A percentile compares a stretch with the other conserved stretches of the same genome.
These are phyloP conservation scores for Quercus engelmannii DNA, from an alignment of 306 rosid species.

Conservation along the genomic window DNA sequence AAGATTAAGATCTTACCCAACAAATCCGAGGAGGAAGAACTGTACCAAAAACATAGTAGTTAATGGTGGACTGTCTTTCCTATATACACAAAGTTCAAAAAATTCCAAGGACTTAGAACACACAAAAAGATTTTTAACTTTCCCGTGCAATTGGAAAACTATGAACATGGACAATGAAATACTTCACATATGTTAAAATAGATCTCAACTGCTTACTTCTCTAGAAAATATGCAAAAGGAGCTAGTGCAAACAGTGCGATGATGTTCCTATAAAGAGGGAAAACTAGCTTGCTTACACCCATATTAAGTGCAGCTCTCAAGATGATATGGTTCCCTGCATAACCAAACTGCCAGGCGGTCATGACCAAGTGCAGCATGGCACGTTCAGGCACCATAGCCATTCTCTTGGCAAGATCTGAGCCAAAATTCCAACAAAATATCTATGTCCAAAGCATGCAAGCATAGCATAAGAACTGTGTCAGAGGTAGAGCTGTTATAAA, in stretches of 20 bases:
- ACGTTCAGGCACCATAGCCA: constrained; percentile 33
- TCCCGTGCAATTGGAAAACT: constrained; percentile 4
- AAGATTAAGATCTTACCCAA: constrained; percentile 43
- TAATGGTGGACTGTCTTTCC: constrained; percentile 61
- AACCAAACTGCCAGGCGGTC: constrained; percentile 40
- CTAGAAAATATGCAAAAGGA: constrained; percentile 52
- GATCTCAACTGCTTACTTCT: constrained; percentile 40
- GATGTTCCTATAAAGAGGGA: constrained; percentile 56
- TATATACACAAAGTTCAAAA: constrained; percentile 4
- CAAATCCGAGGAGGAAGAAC: constrained; percentile 63
- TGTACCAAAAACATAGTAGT: constrained; percentile 30
- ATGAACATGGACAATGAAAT: not conserved
- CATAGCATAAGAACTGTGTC: too few relatives aligned
- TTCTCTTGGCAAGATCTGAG: constrained; percentile 8
- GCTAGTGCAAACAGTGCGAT: constrained; percentile 40
- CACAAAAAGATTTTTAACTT: not conserved
- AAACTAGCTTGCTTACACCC: constrained; percentile 60
- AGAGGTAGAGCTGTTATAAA: too few relatives aligned
- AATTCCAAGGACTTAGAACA: not conserved
- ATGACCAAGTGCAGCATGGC: constrained; percentile 50
- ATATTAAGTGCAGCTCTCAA: constrained; percentile 49
- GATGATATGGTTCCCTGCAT: constrained; percentile 57
- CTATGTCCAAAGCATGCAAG: too few relatives aligned
- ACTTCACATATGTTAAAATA: not conserved
- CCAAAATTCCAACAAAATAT: not conserved